Evolutionary conservation across 768 basidiomycete genomes (phyloP), one percentile per base, ranked within the genome.

Genomic region (Kwoniella europaea): DNA sequence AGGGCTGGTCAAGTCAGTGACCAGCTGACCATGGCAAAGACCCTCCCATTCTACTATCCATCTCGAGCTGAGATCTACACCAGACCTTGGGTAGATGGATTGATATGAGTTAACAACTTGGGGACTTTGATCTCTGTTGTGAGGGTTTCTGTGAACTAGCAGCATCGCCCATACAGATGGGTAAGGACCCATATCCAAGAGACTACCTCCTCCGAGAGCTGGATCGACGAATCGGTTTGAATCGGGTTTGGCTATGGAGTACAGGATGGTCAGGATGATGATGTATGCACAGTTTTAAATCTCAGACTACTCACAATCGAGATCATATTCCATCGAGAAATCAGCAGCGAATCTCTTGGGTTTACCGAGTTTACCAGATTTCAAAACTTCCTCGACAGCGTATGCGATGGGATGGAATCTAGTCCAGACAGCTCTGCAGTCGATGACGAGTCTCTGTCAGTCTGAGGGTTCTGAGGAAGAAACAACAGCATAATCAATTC

Each of bases 211-310:
- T 27, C 91, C 93, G 4, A 96, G 87, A 20, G 83, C 81, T 3
- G 93, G 92, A 76, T 94, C 88, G 68, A 94, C 82, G 71, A 94
- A 91, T 64, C 93, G 86, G 84, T 92, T 89, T 0, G 89, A 90
- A 68, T 84, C 85, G 0, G 91, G 89, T 68, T 65, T 54, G 90
- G 84, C 74, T 90, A n/a, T 22, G 56, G 10, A 57, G 10, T 42
- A 3, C 50, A 12, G 52, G 10, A n/a, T 22, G 27, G 12, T 27
- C 57, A 53, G 15, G 16, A 24, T 59, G 59, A 24, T 59, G 59
- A 15, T 24, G 46, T 63, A 57, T 12, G 35, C 24, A 44, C 20
- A 54, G 35, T 6, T 35, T 35, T 35, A 6, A 7, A 35, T 35
- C 6, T 35, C 35, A 35, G 35, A 35, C 35, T 35, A 83, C 89